Percentiles rank a stretch among this genome's conserved stretches.
phyloP scores from a whole-genome alignment of 495 filamentous ascomycete species.

The Talaromyces stipitatus region DNA sequence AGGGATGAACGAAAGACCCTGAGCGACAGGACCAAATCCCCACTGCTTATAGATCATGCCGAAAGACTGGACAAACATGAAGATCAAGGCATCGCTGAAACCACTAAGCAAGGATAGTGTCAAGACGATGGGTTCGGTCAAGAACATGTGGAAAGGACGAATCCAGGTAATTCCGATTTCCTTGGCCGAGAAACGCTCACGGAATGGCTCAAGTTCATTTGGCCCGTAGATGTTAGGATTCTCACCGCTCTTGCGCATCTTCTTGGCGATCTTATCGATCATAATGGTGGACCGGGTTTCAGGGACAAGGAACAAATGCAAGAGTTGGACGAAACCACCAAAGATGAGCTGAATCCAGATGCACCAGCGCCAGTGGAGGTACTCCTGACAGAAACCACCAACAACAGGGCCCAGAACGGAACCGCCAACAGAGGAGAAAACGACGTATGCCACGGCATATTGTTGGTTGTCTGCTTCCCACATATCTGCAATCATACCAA shows the following conservation, averaged over 20 bases:
- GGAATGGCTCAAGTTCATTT: conserved; percentile 51
- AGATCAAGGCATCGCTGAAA: conserved; percentile 57
- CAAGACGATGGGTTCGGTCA: conserved; percentile 56
- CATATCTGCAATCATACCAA: conserved; percentile 56
- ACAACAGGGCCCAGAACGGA: conserved; percentile 54
- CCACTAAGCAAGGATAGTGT: conserved; percentile 49
- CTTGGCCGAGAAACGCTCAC: conserved; percentile 47
- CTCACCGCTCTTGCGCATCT: conserved; percentile 40
- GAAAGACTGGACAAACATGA: conserved; percentile 61
- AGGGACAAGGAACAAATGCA: conserved; percentile 47
- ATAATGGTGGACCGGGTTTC: conserved; percentile 52
- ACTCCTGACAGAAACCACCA: conserved; percentile 50
- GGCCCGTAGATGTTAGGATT: conserved; percentile 55
- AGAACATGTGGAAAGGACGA: conserved; percentile 55
- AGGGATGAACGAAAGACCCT: conserved; percentile 50
- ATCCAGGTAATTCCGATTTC: conserved; percentile 50
- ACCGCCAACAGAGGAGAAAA: conserved; percentile 57
- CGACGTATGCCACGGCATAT: conserved; percentile 53
- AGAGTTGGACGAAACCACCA: conserved; percentile 44
- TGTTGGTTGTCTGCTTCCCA: conserved; percentile 55
- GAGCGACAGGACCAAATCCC: conserved; percentile 40
- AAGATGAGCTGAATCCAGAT: conserved; percentile 58
- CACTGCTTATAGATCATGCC: conserved; percentile 52
- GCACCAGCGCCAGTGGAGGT: conserved; percentile 45
- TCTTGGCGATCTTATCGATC: conserved; percentile 54